Conservation (phyloP, 192 early-diverging fungal species). For the Cladochytrium replicatum region DNA sequence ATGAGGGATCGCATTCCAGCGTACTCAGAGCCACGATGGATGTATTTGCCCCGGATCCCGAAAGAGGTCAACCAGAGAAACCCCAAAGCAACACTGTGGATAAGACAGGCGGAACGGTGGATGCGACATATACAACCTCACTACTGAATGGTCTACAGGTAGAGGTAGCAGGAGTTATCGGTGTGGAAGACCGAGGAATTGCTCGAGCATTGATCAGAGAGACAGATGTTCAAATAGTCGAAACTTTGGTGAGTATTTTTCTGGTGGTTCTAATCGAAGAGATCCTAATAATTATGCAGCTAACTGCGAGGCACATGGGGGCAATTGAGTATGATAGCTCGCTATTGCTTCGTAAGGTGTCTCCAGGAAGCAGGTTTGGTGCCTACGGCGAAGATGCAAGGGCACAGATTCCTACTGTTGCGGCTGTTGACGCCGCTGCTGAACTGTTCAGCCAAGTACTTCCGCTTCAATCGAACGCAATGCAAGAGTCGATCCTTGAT, state of each 20-base stretch:
- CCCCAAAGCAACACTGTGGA: background rate
- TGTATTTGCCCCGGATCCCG: slow-evolving; percentile 38
- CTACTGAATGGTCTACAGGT: slow-evolving; percentile 17
- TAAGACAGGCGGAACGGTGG: background rate
- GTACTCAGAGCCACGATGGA: slow-evolving; percentile 25
- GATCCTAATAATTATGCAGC: too few species aligned
- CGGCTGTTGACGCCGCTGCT: slow-evolving; percentile 70
- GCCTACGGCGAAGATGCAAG: too few species aligned
- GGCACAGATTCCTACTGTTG: too few species aligned
- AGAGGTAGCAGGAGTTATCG: slow-evolving; percentile 16
- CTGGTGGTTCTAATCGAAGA: too few species aligned
- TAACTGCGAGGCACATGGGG: too few species aligned
- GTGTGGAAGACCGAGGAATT: slow-evolving; percentile 26
- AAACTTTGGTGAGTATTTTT: slow-evolving; percentile 28
- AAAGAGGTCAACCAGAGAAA: slow-evolving; percentile 21
- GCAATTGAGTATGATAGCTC: too few species aligned
- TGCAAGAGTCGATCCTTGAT: slow-evolving; percentile 72
- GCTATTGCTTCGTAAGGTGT: too few species aligned
- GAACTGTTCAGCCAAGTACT: slow-evolving; percentile 69
- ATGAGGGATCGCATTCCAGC: slow-evolving; percentile 29
- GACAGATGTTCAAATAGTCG: slow-evolving; percentile 27
- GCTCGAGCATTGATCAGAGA: slow-evolving; percentile 14
- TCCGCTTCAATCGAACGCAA: slow-evolving; percentile 49
- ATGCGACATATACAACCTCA: slow-evolving; percentile 18
- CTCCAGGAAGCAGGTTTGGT: too few species aligned